These are phyloP conservation scores for Vishniacozyma victoriae DNA, from an alignment of 768 basidiomycete species.

Conservation along the genomic window DNA sequence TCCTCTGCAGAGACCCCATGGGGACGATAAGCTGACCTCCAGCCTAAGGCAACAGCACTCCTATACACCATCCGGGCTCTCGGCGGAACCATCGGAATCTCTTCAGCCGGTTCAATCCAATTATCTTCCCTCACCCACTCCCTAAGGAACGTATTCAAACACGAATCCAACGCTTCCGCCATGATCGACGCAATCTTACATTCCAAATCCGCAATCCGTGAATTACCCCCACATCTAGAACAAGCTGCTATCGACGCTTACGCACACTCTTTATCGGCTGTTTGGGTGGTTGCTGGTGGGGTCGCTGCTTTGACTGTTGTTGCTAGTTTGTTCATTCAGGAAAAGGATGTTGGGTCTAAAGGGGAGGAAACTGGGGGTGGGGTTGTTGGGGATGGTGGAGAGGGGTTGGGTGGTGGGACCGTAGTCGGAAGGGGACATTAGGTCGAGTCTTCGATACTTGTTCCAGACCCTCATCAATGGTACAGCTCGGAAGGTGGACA, in stretches of 20 bases:
- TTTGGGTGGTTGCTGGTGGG: slow-evolving; percentile 13
- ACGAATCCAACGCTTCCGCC: no score
- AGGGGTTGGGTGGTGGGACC: no score
- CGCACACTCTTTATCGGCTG: slow-evolving; percentile 23
- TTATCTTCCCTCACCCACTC: slow-evolving; percentile 26
- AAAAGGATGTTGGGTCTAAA: slow-evolving; percentile 18
- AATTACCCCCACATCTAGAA: slow-evolving; percentile 18
- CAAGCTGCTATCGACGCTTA: slow-evolving; percentile 30
- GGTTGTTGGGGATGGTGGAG: no score
- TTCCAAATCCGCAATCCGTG: slow-evolving; percentile 38
- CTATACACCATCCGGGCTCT: slow-evolving; percentile 43
- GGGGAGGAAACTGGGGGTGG: no score
- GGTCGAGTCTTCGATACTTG: no score
- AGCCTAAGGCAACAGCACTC: slow-evolving; percentile 45
- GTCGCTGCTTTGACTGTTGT: slow-evolving; percentile 20
- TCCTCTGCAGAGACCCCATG: background rate
- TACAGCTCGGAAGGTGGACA: no score
- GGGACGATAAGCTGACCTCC: slow-evolving; percentile 1
- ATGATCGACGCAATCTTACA: slow-evolving; percentile 40
- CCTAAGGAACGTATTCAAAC: slow-evolving; percentile 12
- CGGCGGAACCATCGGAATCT: slow-evolving; percentile 41
- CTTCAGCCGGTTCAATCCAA: slow-evolving; percentile 41
- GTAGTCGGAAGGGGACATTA: no score
- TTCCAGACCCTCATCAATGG: no score
- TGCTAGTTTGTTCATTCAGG: slow-evolving; percentile 19